Evolutionary conservation across 2,329 filamentous ascomycete species (phyloP), one percentile per base, ranked within the genome.

Genomic region (Neofusicoccum sp.): DNA sequence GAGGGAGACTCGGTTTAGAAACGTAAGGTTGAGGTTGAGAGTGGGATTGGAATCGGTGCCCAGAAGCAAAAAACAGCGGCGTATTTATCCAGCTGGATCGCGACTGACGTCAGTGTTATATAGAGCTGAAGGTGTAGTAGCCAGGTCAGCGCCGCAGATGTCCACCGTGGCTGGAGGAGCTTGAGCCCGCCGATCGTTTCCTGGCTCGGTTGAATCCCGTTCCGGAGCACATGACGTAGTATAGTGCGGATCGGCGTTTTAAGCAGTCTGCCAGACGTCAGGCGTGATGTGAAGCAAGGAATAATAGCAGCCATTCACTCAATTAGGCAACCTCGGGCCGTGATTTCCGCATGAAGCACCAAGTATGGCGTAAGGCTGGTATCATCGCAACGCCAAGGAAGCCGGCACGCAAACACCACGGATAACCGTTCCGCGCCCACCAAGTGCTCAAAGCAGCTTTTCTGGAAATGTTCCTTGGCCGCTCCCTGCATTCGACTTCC

Each of bases 311-410:
- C 49, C 36, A 4, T 11, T 11, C 33, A 11, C 43, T 49, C 44
- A 36, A 60, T 60, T 3, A 33, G 36, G 56, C 14, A 60, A 36
- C 31, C 16, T 29, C 31, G 31, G 29, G 54, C 29, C 54, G 59
- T 29, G 14, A 22, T 34, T 28, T 33, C 49, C 50, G 41, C 43
- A 62, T 6, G 16, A 28, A 28, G 61, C 31, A 29, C 34, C 31
- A 48, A 29, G 1, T 37, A 62, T 62, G 50, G 61, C 61, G 61
- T 62, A 62, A 62, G 61, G 61, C 61, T 62, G 34, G 33, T 56
- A 56, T 62, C 49, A 62, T 47, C 34, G 34, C 12, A 43, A 22
- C 22, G 48, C 56, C 33, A 22, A 34, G 41, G 29, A 41, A 56
- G 33, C 48, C 44, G 49, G 41, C 60, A 45, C 60, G 60, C 60